Evolutionary conservation across 371 early-diverging fungal genomes (phyloP), one percentile per base, ranked within the genome.

Genomic region (Mortierella sp.): DNA sequence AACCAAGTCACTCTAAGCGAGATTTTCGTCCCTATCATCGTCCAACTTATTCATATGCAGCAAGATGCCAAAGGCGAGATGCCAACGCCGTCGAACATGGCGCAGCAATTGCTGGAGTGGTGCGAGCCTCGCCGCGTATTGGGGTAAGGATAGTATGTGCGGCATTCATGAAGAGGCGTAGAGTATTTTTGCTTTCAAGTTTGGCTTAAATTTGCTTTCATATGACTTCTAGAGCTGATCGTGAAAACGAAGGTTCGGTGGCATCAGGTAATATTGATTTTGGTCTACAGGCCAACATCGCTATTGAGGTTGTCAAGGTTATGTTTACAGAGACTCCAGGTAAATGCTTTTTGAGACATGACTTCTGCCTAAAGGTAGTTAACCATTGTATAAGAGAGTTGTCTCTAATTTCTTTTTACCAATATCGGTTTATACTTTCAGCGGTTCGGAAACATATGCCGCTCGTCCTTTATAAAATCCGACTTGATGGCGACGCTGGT

Each of bases 1-100:
- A 93, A 93, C 79, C 96, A 96, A 51, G 76, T 75, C 11, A 66
- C 60, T 28, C 57, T 81, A 14, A 69, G 70, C 49, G 66, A 72
- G 52, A 65, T 81, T 6, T 58, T 76, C 28, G 66, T 69, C 22
- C 81, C 76, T 0, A 75, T 69, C 67, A n/a, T 76, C 24, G 12
- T 76, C 26, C 62, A 72, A 20, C 70, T 81, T 12, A 67, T 81
- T 26, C 63, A 81, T 26, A 75, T 69, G 60, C 68, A 70, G 8
- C 63, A 71, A 5, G 73, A 69, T 14, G 28, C 59, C 40, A 81
- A 73, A 35, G 57, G 49, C 26, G 69, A 72, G 0, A 81, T 76
- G 81, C 76, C 81, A 9, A 59, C 70, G 14, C 72, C 76, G 1
- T 30, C 52, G 26, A 64, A 58, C n/a, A 81, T 81, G 68, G 76